Evolutionary conservation across 352 stramenopile genomes (phyloP).

Genomic region (Thraustotheca clavata): DNA sequence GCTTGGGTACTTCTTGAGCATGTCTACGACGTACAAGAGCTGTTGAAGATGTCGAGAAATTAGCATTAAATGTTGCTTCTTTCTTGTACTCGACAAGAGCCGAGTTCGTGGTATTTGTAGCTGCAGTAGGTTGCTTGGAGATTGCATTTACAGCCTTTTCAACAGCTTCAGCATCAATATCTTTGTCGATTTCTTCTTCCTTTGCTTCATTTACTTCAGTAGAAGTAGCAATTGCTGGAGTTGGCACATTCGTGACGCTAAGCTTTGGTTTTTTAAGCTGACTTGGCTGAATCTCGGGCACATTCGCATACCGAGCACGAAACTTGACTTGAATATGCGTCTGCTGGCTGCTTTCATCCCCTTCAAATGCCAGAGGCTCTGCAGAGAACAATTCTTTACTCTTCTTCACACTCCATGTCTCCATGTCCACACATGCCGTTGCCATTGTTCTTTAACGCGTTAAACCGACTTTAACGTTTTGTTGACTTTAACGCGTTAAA

Average conservation of each 20-base stretch:
- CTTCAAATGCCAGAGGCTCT: slow-evolving; percentile 5
- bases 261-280: slow-evolving; percentile 21
- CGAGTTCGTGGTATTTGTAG: background rate
- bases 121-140: background rate
- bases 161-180: background rate
- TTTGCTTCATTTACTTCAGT: background rate
- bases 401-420: slow-evolving; percentile 16
- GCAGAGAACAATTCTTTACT: slow-evolving; percentile 9
- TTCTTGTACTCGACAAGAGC: slow-evolving; percentile 21
- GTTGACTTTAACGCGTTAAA: too few species aligned
- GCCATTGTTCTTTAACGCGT: slow-evolving; percentile 18
- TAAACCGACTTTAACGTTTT: too few species aligned
- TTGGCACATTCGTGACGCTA: background rate
- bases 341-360: slow-evolving; percentile 8
- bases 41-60: slow-evolving; percentile 12
- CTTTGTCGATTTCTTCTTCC: background rate
- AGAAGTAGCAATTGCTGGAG: background rate
- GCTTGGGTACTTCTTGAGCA: slow-evolving; percentile 88
- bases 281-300: slow-evolving; percentile 17
- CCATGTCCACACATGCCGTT: slow-evolving; percentile 11
- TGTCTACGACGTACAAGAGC: slow-evolving; percentile 64
- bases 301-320: slow-evolving; percentile 13
- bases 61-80: slow-evolving; percentile 7
- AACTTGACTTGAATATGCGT: slow-evolving; percentile 23
- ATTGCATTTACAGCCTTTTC: slow-evolving; percentile 3